phyloP scores from a whole-genome alignment of 306 rosid genomes.

The Vigna trinervia region DNA sequence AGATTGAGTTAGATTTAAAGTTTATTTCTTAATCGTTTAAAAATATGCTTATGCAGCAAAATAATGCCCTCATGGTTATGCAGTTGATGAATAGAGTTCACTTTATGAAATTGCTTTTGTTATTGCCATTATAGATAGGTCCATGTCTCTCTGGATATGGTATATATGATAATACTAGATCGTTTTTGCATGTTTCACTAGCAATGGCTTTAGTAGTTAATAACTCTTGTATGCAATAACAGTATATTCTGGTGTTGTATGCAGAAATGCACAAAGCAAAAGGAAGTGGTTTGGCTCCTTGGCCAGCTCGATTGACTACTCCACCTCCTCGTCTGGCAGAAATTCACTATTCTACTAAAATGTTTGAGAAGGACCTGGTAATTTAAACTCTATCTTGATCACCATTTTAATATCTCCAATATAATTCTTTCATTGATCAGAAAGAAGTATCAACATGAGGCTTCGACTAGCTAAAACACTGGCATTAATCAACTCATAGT shows the following conservation, averaged over 20 bases:
- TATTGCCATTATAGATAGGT: not conserved
- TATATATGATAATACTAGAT: not conserved
- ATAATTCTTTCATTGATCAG: not conserved
- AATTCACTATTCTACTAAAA: constrained; percentile 65
- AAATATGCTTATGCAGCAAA: not conserved
- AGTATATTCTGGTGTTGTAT: constrained; percentile 36
- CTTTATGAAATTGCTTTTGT: not conserved
- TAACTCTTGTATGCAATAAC: constrained; percentile 19
- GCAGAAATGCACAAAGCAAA: constrained; percentile 67
- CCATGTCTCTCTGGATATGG: not conserved
- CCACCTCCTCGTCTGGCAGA: constrained; percentile 87
- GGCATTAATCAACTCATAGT: constrained; percentile 7
- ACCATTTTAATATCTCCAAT: constrained; percentile 4
- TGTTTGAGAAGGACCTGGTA: constrained; percentile 76
- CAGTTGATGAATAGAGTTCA: not conserved
- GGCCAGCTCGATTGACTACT: constrained; percentile 75
- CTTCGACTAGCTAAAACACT: not conserved
- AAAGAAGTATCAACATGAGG: not conserved
- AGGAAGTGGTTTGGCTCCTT: constrained; percentile 83
- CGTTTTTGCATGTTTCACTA: constrained; percentile 16
- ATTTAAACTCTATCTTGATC: constrained; percentile 26
- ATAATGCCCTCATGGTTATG: not conserved
- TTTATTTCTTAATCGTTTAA: too few relatives aligned
- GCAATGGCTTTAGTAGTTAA: constrained; percentile 9
- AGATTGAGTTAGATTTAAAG: too few relatives aligned